Conservation (phyloP, 192 early-diverging fungal genomes). For the Piromyces sp. region DNA sequence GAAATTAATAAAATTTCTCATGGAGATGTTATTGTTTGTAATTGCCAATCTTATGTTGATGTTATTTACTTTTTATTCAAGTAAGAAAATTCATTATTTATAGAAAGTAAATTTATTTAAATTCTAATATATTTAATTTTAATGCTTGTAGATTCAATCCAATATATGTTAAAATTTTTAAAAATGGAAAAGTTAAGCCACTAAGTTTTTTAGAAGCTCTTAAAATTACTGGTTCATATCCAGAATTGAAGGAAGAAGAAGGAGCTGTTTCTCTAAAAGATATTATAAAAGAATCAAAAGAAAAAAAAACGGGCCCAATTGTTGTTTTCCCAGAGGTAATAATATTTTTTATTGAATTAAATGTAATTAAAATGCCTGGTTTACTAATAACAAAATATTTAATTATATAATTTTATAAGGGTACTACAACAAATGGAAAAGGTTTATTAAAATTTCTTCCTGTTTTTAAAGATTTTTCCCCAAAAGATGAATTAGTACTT, state of each 20-base stretch:
- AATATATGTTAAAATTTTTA: constrained; percentile 34
- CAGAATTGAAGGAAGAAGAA: constrained; percentile 12
- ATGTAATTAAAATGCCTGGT: no score
- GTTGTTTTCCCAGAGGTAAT: constrained; percentile 49
- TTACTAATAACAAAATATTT: no score
- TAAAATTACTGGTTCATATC: constrained; percentile 16
- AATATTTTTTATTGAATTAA: no score
- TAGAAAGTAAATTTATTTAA: no score
- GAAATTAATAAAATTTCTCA: constrained; percentile 10
- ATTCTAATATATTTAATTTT: neutral
- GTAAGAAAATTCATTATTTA: constrained; percentile 24
- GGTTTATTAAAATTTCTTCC: constrained; percentile 61
- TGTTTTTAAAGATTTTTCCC: constrained; percentile 40
- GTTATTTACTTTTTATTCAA: constrained; percentile 49
- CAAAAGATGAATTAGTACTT: constrained; percentile 38
- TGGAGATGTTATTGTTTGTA: constrained; percentile 64
- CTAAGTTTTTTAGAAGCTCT: constrained; percentile 41
- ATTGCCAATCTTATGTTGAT: constrained; percentile 72
- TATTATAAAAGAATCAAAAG: constrained; percentile 13
- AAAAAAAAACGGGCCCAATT: constrained; percentile 28
- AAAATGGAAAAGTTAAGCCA: constrained; percentile 22
- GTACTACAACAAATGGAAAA: constrained; percentile 71
- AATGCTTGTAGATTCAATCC: constrained; percentile 30
- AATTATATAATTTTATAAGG: constrained; percentile 10
- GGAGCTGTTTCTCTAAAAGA: constrained; percentile 20